Percentiles rank a stretch among this genome's conserved stretches.
phyloP scores from a whole-genome alignment of 2,329 filamentous ascomycete species.

The Diaporthe caulivora region DNA sequence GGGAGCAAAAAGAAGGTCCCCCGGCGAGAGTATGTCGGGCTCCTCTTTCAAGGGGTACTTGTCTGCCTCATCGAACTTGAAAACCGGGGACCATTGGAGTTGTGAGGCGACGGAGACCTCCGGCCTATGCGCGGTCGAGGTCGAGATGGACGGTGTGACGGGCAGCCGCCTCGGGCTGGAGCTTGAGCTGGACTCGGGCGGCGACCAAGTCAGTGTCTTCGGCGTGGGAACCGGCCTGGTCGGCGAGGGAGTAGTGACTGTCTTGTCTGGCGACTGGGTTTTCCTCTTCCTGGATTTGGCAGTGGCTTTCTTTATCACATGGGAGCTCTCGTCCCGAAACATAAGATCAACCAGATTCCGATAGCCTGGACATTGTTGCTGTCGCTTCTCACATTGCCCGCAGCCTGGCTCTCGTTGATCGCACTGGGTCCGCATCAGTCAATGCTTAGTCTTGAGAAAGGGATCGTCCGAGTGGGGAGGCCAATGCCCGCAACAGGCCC shows the following conservation, averaged over 20 bases:
- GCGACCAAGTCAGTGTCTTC: constrained; percentile 41
- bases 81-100: constrained; percentile 7
- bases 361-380: constrained; percentile 66
- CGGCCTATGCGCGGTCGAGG: constrained; percentile 1
- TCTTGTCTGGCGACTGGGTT: constrained; percentile 17
- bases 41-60: constrained; percentile 4
- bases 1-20: background rate
- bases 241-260: constrained; percentile 8
- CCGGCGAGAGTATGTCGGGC: background rate
- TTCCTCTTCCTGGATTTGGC: constrained; percentile 50
- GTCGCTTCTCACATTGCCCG: constrained; percentile 66
- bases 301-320: constrained; percentile 66
- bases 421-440: constrained; percentile 54
- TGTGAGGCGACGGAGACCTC: constrained; percentile 3
- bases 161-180: constrained; percentile 9
- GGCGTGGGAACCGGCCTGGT: constrained; percentile 13
- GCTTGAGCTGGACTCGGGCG: constrained; percentile 7
- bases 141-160: constrained; percentile 4
- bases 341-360: constrained; percentile 68
- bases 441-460: constrained; percentile 2
- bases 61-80: constrained; percentile 22
- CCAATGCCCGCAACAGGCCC: background rate
- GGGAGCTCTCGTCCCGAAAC: constrained; percentile 68
- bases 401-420: constrained; percentile 65
- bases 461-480: background rate